Conservation (phyloP, 83 land plant species). For the Diphasiastrum complanatum region DNA sequence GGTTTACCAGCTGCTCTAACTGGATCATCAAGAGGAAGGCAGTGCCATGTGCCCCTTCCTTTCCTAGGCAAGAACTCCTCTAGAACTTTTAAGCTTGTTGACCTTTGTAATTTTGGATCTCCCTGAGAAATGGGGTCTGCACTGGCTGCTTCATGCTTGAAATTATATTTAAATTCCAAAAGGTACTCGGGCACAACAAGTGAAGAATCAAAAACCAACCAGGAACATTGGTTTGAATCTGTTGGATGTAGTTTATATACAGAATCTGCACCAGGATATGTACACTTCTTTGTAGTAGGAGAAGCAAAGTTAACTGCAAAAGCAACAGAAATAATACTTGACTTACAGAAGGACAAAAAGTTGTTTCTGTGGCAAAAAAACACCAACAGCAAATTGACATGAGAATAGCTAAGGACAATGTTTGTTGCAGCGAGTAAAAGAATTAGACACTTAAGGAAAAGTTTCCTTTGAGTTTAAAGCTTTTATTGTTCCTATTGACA, state of each 20-base stretch:
- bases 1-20: background rate
- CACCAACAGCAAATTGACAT: no score
- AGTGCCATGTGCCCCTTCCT: background rate
- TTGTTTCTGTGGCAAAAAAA: constrained; percentile 4
- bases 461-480: no score
- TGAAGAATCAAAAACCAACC: constrained; percentile 35
- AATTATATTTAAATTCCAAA: constrained; percentile 33
- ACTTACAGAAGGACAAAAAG: background rate
- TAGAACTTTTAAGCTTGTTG: no score
- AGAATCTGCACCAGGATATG: constrained; percentile 41
- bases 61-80: no score
- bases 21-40: background rate
- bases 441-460: background rate
- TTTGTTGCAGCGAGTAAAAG: no score
- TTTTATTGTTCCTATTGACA: no score
- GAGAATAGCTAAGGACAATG: no score
- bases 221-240: constrained; percentile 37
- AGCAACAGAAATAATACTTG: background rate
- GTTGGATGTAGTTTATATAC: constrained; percentile 37
- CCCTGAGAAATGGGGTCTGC: background rate
- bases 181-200: constrained; percentile 40
- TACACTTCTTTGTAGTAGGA: constrained; percentile 18
- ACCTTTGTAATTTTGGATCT: constrained; percentile 1
- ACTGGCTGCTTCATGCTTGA: constrained; percentile 9
- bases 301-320: constrained; percentile 19